Evolutionary conservation across 1,139 yeast species (phyloP), one percentile per base, ranked within the genome.

Genomic region (Kluyveromyces sp.): DNA sequence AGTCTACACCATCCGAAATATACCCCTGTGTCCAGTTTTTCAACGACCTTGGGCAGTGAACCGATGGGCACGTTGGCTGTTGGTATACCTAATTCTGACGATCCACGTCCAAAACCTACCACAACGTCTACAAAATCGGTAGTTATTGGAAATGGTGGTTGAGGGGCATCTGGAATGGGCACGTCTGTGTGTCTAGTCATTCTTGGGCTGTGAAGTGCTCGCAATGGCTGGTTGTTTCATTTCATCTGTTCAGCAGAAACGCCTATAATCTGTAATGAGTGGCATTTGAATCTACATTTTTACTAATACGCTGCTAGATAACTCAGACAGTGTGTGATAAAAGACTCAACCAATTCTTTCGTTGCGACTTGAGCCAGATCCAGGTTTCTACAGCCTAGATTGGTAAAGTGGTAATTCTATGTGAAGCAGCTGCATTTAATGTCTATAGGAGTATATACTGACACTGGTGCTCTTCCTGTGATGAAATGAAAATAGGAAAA

Each of bases 41-140:
- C 66, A 8, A 74, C 64, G n/a, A 54, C 47, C 8, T 48, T 46
- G 1, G 74, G 69, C 19, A 74, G 63, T 17, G 73, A 71, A 12
- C 72, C 74, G 9, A 86, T 74, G 0, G 89, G 87, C 19, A 89
- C 77, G 58, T 92, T 92, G 15, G 97, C 98, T 0, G 98, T 92
- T 3, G 98, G 98, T 44, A 88, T 84, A 0, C 97, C 97, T 39
- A 94, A 71, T 55, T 88, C 96, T 0, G 94, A 66, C 0, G 96
- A 86, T 0, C 99, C 99, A 47, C 99, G 74, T 3, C 98, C 99
- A 65, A 86, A 92, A 0, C 99, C 98, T 35, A 92, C 75, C 18
- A 85, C 75, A 32, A 94, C 78, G 30, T 70, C 68, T 6, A 87
- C 67, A 43, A 65, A 64, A 8, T 56, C 63, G 9, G 77, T 73